phyloP scores from a whole-genome alignment of 2,329 filamentous ascomycete genomes.

The Penicillium sp. region DNA sequence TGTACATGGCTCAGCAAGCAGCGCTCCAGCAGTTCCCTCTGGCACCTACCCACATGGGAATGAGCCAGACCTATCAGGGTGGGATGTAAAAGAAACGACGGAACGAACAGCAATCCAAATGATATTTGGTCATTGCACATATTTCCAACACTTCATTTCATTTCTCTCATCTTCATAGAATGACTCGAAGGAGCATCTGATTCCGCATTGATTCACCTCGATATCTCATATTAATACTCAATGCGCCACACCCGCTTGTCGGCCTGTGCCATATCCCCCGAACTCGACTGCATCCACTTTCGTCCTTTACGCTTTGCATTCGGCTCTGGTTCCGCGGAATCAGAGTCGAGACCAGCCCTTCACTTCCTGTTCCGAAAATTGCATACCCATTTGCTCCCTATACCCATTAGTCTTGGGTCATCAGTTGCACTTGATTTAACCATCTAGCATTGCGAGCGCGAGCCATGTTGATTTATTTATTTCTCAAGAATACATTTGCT shows the following conservation, averaged over 20 bases:
- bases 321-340: constrained; percentile 16
- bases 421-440: constrained; percentile 38
- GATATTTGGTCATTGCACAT: constrained; percentile 22
- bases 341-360: constrained; percentile 24
- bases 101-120: constrained; percentile 16
- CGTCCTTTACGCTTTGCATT: constrained; percentile 23
- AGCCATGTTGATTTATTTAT: constrained; percentile 36
- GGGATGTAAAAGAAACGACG: constrained; percentile 17
- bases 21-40: constrained; percentile 29
- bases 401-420: constrained; percentile 29
- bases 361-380: constrained; percentile 31
- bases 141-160: constrained; percentile 19
- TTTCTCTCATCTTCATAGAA: constrained; percentile 16
- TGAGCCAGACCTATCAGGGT: constrained; percentile 33
- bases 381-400: constrained; percentile 37
- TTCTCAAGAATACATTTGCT: constrained; percentile 20
- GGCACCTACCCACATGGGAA: constrained; percentile 33
- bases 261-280: constrained; percentile 19
- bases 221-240: constrained; percentile 17
- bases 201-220: constrained; percentile 15
- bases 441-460: constrained; percentile 49
- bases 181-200: constrained; percentile 14
- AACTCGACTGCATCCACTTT: constrained; percentile 11
- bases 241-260: constrained; percentile 11
- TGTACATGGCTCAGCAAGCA: constrained; percentile 35